Percentiles rank a stretch among this genome's conserved stretches.
Evolutionary conservation across 805 yeast genomes (phyloP).

Genomic region (Candida takata): DNA sequence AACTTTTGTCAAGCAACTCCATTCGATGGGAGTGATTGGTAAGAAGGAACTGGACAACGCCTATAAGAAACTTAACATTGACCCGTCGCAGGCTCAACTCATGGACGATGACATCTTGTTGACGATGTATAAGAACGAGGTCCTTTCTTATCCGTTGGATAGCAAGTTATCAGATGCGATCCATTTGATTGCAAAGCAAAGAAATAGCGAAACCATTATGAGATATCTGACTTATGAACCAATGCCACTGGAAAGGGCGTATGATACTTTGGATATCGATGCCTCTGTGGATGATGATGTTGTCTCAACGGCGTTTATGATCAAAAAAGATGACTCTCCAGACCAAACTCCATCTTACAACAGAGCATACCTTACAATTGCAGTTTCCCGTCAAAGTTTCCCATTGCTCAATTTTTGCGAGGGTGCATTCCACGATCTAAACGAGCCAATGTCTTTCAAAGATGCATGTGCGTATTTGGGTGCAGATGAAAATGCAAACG

Average conservation of each 20-base stretch:
- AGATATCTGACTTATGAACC: conserved; percentile 42
- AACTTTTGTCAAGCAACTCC: conserved; percentile 36
- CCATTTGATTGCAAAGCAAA: conserved; percentile 30
- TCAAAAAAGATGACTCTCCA: conserved; percentile 48
- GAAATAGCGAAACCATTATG: conserved; percentile 30
- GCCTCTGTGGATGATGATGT: conserved; percentile 60
- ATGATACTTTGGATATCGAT: conserved; percentile 41
- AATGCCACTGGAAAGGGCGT: conserved; percentile 42
- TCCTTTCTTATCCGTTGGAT: conserved; percentile 12
- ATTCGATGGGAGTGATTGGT: conserved; percentile 47
- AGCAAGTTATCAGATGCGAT: conserved; percentile 32
- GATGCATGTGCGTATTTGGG: conserved; percentile 46
- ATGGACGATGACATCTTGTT: conserved; percentile 25
- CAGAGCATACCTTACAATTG: conserved; percentile 57
- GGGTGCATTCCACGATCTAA: conserved; percentile 25
- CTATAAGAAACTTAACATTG: conserved; percentile 28
- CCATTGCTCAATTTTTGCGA: conserved; percentile 49
- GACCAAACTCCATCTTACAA: conserved; percentile 36
- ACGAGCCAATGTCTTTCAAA: conserved; percentile 23
- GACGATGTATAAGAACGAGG: conserved; percentile 28
- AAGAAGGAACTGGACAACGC: conserved; percentile 39
- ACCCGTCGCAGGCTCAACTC: conserved; percentile 21
- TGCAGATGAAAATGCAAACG: conserved; percentile 44
- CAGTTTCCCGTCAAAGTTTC: conserved; percentile 49
- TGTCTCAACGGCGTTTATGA: conserved; percentile 65